A percentile compares a stretch with the other conserved stretches of the same genome.
phyloP scores from a whole-genome alignment of 371 early-diverging fungal species.

The Rhizopus stolonifer region DNA sequence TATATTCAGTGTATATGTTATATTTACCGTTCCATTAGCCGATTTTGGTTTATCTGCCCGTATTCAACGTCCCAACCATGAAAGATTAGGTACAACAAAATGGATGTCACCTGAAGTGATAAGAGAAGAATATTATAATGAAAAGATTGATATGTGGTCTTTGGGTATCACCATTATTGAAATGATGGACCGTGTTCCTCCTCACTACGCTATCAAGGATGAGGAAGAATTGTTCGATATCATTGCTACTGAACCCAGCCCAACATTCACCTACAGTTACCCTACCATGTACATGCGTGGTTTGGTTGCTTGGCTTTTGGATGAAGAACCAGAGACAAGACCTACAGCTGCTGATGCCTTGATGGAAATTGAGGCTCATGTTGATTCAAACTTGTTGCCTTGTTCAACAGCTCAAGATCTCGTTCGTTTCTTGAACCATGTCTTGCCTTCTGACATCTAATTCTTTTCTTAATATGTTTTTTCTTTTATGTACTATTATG shows the following conservation, averaged over 20 bases:
- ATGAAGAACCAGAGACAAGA: constrained; percentile 39
- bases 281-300: constrained; percentile 53
- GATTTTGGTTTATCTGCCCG: constrained; percentile 53
- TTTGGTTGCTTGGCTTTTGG: constrained; percentile 48
- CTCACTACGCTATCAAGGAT: constrained; percentile 42
- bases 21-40: constrained; percentile 21
- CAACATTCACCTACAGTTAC: constrained; percentile 46
- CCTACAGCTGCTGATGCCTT: constrained; percentile 43
- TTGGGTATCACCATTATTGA: constrained; percentile 53
- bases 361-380: constrained; percentile 45
- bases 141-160: constrained; percentile 57
- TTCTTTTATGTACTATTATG: neutral
- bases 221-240: constrained; percentile 45
- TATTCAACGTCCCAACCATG: constrained; percentile 35
- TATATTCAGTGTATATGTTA: neutral
- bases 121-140: constrained; percentile 43
- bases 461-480: neutral
- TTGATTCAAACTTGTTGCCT: constrained; percentile 37
- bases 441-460: constrained; percentile 24
- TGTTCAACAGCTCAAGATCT: constrained; percentile 35
- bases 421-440: constrained; percentile 41
- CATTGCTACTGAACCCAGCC: constrained; percentile 44
- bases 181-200: constrained; percentile 56
- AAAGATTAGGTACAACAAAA: constrained; percentile 51
- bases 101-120: constrained; percentile 68